These are phyloP conservation scores for Euphrasia confusa DNA, from an alignment of 257 asterid genomes.

Conservation along the genomic window DNA sequence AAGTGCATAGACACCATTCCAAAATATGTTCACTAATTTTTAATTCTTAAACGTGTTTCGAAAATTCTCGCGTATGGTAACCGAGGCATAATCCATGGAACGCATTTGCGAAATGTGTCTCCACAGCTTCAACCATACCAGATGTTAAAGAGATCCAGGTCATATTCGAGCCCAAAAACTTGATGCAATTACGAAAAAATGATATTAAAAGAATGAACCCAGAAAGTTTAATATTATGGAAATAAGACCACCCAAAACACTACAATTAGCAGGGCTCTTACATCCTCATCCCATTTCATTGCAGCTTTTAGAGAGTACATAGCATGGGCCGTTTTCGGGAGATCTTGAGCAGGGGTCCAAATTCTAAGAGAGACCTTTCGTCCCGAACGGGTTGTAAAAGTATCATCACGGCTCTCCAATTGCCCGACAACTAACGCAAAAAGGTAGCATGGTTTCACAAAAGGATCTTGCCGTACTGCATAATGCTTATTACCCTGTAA, in stretches of 20 bases:
- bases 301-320: conserved; percentile 97
- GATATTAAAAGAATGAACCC: conserved; percentile 5
- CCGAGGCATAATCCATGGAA: too few relatives aligned
- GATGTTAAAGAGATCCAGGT: conserved; percentile 92
- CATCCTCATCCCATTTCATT: conserved; percentile 99
- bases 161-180: conserved; percentile 97
- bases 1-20: too few relatives aligned
- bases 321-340: conserved; percentile 90
- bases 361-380: conserved; percentile 75
- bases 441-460: conserved; percentile 91
- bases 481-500: conserved; percentile 76
- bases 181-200: conserved; percentile 26
- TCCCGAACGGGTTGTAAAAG: conserved; percentile 75
- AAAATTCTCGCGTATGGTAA: too few relatives aligned
- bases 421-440: conserved; percentile 96
- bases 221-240: conserved; percentile 6
- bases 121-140: too few relatives aligned
- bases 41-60: too few relatives aligned
- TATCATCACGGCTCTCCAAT: conserved; percentile 83
- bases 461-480: conserved; percentile 88
- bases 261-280: conserved; percentile 30
- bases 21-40: too few relatives aligned
- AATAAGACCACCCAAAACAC: conserved; percentile 15
- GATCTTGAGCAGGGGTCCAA: conserved; percentile 88
- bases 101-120: too few relatives aligned